Percentiles rank a stretch among this genome's conserved stretches.
phyloP scores from a whole-genome alignment of 2,329 filamentous ascomycete species.

The Fusarium sp. region DNA sequence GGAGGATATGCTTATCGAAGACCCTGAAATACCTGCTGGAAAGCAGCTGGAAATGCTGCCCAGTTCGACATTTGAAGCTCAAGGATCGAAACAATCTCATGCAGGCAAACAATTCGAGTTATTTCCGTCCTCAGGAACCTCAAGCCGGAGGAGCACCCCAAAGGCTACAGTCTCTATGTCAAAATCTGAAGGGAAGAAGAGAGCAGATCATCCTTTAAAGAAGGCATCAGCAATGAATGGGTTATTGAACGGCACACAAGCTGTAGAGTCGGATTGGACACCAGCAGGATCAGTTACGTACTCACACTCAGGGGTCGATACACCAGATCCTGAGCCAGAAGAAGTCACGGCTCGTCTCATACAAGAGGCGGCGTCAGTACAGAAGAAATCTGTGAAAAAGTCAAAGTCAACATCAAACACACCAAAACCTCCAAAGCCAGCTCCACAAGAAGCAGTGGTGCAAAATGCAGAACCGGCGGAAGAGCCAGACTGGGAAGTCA shows the following conservation, averaged over 20 bases:
- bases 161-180: background rate
- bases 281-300: constrained; percentile 10
- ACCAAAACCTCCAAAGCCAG: background rate
- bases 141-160: constrained; percentile 21
- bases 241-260: background rate
- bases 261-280: constrained; percentile 8
- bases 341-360: background rate
- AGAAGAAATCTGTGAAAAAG: constrained; percentile 12
- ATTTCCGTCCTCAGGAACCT: constrained; percentile 10
- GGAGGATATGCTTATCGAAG: background rate
- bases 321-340: constrained; percentile 7
- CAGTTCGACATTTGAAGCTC: background rate
- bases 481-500: constrained; percentile 58
- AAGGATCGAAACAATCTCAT: background rate
- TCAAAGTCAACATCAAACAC: constrained; percentile 1
- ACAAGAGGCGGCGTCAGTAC: constrained; percentile 3
- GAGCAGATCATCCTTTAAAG: background rate
- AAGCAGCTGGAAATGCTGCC: background rate
- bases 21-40: background rate
- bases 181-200: constrained; percentile 4
- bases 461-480: constrained; percentile 11
- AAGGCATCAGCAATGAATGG: background rate
- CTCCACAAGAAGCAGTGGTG: background rate
- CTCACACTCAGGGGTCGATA: constrained; percentile 20
- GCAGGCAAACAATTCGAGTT: constrained; percentile 11